Base-by-base conservation (phyloP, 768 basidiomycete genomes). In the Russula dissimulans region DNA sequence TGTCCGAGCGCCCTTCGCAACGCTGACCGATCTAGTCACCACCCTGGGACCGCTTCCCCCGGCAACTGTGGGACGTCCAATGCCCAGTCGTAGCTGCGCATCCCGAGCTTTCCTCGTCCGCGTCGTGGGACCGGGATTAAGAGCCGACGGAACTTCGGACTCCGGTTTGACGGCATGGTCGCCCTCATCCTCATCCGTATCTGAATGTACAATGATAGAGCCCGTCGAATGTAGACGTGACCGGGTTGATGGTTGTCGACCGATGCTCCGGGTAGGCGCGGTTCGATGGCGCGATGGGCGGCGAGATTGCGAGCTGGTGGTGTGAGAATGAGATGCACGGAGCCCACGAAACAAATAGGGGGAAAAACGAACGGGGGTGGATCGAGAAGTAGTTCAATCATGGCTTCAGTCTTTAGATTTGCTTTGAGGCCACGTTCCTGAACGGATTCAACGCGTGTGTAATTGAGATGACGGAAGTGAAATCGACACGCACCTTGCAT, bases 371-470 rank as follows among this genome's bases (percentile, higher is more conserved):
- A 63, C 62, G 48, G 34, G 1, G 63, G 51, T 15, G 77, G 79
- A 66, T 85, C 81, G 14, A 88, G 74, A 31, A 91, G 74, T 17
- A 88, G 76, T 68, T 89, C 85, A 67, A 91, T 89, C 63, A 91
- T 75, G 49, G 82, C 84, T 67, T 89, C 87, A 26, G 86, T 81
- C 75, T 88, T 91, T 68, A 90, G 79, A 72, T 91, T 91, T 47
- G 89, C 89, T 72, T 81, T 87, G 62, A 91, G 81, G 59, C 88
- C 87, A 68, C 85, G 83, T 66, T 89, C 86, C 88, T 91, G 57
- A 52, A 63, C 51, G 53, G 47, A 38, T 50, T 32, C 38, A 48
- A 56, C 62, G 47, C 46, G 63, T 57, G 46, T 34, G 26, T 15
- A 54, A 22, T 57, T 17, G 8, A 39, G 44, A 18, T 17, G 36